These are phyloP conservation scores for Uronychia binucleata DNA, from an alignment of 73 alveolate genomes.

Conservation along the genomic window DNA sequence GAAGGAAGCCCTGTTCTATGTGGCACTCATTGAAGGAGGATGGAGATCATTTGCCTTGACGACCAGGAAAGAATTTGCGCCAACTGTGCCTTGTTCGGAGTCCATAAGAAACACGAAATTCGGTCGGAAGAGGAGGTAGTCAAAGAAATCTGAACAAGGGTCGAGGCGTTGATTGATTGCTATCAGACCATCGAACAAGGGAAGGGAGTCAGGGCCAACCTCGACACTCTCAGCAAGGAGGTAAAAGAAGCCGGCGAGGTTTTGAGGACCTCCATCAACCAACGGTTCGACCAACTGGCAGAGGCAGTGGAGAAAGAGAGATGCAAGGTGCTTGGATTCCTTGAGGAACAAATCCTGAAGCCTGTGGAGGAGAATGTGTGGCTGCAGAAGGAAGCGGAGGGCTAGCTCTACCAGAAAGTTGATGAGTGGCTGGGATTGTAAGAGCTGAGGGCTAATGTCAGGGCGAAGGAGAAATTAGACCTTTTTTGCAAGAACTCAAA, in stretches of 20 bases:
- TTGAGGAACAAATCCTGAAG: too few species aligned
- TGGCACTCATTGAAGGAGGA: conserved; percentile 66
- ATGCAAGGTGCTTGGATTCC: too few species aligned
- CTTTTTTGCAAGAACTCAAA: conserved; percentile 7
- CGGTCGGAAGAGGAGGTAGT: conserved; percentile 87
- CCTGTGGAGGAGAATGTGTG: too few species aligned
- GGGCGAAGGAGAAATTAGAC: conserved; percentile 32
- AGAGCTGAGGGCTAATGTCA: conserved; percentile 28
- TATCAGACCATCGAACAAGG: conserved; percentile 70
- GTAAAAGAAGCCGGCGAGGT: too few species aligned
- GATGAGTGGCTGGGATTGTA: conserved; percentile 13
- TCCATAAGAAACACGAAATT: conserved; percentile 92
- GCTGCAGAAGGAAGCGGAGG: conserved; percentile 22
- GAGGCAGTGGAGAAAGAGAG: conserved; percentile 14
- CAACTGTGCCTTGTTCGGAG: conserved; percentile 93
- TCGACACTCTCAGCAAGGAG: conserved; percentile 12
- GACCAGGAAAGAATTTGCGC: conserved; percentile 89
- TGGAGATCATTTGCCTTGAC: conserved; percentile 88
- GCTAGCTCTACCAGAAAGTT: conserved; percentile 17
- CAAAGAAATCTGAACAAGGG: conserved; percentile 80
- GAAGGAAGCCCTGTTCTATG: conserved; percentile 43
- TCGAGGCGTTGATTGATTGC: conserved; percentile 77
- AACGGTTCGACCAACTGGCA: conserved; percentile 13
- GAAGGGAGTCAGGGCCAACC: conserved; percentile 7
- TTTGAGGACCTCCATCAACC: too few species aligned